Conservation (phyloP, 306 rosid species). For the Lathyrus sativus region DNA sequence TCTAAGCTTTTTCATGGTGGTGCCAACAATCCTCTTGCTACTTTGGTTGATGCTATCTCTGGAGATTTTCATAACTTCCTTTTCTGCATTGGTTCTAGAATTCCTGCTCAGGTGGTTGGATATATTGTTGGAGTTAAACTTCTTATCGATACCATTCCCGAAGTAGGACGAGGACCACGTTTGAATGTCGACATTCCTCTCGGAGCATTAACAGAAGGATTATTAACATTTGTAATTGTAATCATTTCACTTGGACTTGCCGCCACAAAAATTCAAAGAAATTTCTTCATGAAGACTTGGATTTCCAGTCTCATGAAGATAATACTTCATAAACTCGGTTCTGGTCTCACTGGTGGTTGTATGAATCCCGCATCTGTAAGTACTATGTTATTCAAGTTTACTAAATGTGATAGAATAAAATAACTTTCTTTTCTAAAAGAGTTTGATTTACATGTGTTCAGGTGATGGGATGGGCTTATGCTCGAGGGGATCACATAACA, state of each 20-base stretch:
- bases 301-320: conserved; percentile 83
- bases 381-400: conserved; percentile 5
- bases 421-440: background rate
- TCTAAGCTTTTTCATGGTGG: conserved; percentile 60
- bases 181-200: conserved; percentile 69
- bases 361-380: conserved; percentile 97
- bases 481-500: conserved; percentile 81
- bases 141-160: conserved; percentile 62
- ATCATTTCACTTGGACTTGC: conserved; percentile 66
- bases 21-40: conserved; percentile 75
- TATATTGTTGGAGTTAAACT: conserved; percentile 69
- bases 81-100: conserved; percentile 64
- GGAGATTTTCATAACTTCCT: conserved; percentile 58
- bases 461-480: conserved; percentile 98
- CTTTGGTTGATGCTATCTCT: conserved; percentile 63
- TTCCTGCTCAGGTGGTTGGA: conserved; percentile 86
- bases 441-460: conserved; percentile 32
- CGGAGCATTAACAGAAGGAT: conserved; percentile 85
- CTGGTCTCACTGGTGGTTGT: conserved; percentile 89
- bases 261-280: conserved; percentile 50
- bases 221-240: conserved; percentile 68
- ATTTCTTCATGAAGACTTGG: conserved; percentile 92
- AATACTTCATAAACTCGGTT: conserved; percentile 77
- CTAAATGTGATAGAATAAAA: background rate
- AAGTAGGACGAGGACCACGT: conserved; percentile 72